Conservation (phyloP, 2,329 filamentous ascomycete species). For the Rhynchosporium secalis region DNA sequence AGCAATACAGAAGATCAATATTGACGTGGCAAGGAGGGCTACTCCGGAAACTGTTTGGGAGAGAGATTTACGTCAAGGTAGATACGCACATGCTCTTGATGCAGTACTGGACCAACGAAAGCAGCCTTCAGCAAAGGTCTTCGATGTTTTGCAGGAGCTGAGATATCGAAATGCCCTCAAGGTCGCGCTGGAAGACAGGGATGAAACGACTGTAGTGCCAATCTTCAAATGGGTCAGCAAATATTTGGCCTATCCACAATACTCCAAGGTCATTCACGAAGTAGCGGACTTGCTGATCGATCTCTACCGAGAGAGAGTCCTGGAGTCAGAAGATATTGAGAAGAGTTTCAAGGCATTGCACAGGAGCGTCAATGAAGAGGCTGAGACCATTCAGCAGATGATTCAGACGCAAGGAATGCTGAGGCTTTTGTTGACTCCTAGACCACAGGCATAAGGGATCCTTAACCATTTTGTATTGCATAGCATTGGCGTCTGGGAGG, state of each 20-base stretch:
- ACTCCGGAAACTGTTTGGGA: conserved; percentile 78
- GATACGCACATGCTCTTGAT: conserved; percentile 78
- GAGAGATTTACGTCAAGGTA: conserved; percentile 72
- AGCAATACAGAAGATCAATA: conserved; percentile 84
- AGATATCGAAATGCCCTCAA: conserved; percentile 85
- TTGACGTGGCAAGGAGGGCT: conserved; percentile 62
- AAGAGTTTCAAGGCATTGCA: conserved; percentile 68
- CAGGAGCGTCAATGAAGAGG: conserved; percentile 70
- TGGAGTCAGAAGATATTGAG: conserved; percentile 71
- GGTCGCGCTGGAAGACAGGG: conserved; percentile 75
- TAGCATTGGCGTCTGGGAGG: conserved; percentile 45
- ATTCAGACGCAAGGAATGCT: conserved; percentile 85
- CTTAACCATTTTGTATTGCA: conserved; percentile 36
- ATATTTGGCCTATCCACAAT: conserved; percentile 79
- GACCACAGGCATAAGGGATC: conserved; percentile 30
- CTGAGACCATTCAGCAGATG: conserved; percentile 81
- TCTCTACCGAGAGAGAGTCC: conserved; percentile 79
- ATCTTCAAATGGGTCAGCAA: conserved; percentile 80
- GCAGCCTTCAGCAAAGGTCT: conserved; percentile 59
- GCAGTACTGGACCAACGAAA: conserved; percentile 61
- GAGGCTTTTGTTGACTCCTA: conserved; percentile 66
- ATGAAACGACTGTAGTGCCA: conserved; percentile 79
- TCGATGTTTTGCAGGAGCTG: conserved; percentile 81
- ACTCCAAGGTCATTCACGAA: conserved; percentile 79
- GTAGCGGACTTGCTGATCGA: conserved; percentile 81